Conservation (phyloP, 352 stramenopile species). For the Globisporangium emineosum region DNA sequence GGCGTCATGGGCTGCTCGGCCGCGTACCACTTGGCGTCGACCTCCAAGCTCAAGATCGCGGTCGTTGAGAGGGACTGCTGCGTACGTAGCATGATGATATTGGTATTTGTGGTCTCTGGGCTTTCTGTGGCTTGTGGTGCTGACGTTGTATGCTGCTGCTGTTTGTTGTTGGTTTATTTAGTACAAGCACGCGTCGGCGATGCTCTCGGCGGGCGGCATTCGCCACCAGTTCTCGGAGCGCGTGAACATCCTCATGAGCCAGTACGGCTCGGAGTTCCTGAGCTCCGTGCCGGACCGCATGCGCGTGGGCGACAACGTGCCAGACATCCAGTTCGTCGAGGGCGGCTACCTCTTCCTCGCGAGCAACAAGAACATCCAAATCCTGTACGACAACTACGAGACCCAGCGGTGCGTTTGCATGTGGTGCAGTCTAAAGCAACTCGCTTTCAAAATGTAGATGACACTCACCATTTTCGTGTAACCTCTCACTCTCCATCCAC, state of each 20-base stretch:
- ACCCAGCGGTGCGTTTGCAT: conserved; percentile 32
- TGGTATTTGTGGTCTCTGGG: neutral
- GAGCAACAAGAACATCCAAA: conserved; percentile 50
- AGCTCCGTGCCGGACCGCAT: conserved; percentile 42
- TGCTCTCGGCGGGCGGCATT: conserved; percentile 75
- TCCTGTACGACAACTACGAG: conserved; percentile 61
- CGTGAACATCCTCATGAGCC: conserved; percentile 75
- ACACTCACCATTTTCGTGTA: neutral
- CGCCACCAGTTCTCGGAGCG: conserved; percentile 80
- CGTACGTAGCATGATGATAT: conserved; percentile 8
- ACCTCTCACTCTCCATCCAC: neutral
- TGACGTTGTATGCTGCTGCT: neutral
- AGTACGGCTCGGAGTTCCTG: conserved; percentile 79
- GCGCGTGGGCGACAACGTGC: conserved; percentile 53
- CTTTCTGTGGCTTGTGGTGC: neutral
- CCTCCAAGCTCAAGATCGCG: conserved; percentile 67
- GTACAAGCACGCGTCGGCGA: conserved; percentile 83
- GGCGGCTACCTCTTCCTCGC: conserved; percentile 82
- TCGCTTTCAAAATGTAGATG: neutral
- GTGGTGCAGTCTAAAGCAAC: neutral
- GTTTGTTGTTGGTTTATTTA: conserved; percentile 17
- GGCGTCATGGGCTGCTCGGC: conserved; percentile 86
- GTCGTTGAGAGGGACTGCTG: conserved; percentile 73
- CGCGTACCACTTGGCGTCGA: conserved; percentile 76
- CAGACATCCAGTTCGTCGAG: conserved; percentile 78